Evolutionary conservation across 805 yeast species (phyloP), one percentile per base, ranked within the genome.

Genomic region (Komagataella kurtzmanii): DNA sequence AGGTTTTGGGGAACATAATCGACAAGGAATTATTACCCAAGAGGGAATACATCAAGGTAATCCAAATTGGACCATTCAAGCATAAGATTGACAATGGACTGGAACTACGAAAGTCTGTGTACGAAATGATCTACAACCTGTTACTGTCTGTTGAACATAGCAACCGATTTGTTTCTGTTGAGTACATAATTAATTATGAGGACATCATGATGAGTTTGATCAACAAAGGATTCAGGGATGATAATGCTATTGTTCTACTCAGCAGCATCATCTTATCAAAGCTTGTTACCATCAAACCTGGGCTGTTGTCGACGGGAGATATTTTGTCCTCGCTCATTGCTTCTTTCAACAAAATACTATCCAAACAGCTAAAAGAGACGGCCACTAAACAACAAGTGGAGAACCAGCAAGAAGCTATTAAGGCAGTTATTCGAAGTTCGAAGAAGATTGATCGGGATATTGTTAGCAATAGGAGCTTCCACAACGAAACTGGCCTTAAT

Each of bases 51-150:
- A 77, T 83, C 47, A 81, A 81, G 51, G 69, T 74, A 17, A 81
- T 88, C 40, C 84, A 83, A 48, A 86, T 88, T 79, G 96, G 96
- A 1, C 95, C 95, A 0, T 87, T 84, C 70, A 86, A 85, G 61
- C 90, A 86, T 61, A 80, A 81, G 54, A 76, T 86, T 45, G 96
- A 88, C 59, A 83, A 82, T 56, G 93, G 89, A 0, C 69, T 85
- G 45, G 88, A 81, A 54, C 77, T 80, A 53, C 73, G 96, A 51
- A 85, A 85, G 60, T 75, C 84, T 44, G 72, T 85, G 6, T 85
- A 82, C 62, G 95, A 87, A 59, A 66, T 82, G 19, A 66, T 87
- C 24, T 83, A 80, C 61, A 74, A 86, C 7, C 62, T 84, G 47
- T 60, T 69, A 10, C 61, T 63, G 5, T 58, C 67, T 3, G 55